phyloP scores from a whole-genome alignment of 1,284 basidiomycete genomes.

The Vanrija sp. region DNA sequence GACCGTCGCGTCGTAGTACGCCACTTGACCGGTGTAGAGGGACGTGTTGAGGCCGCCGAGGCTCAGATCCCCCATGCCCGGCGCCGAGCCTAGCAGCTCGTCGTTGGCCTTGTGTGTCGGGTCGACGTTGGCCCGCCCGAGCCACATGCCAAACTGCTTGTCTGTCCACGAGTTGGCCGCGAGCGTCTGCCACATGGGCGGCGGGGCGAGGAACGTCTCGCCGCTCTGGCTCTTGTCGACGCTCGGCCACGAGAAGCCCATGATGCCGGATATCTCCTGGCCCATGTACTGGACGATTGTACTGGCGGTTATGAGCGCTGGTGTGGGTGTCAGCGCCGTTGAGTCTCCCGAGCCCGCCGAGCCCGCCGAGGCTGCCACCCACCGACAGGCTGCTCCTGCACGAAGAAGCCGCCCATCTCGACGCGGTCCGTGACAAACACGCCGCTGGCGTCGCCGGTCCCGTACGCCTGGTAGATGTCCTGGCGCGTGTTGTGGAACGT shows the following conservation, averaged over 20 bases:
- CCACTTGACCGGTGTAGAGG: background rate
- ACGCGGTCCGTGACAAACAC: conserved; percentile 63
- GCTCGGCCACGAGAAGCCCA: conserved; percentile 44
- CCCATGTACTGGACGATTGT: background rate
- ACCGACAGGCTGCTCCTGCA: conserved; percentile 60
- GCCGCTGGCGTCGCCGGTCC: conserved; percentile 68
- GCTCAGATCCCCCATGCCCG: background rate
- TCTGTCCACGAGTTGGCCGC: conserved; percentile 57
- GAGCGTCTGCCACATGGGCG: conserved; percentile 53
- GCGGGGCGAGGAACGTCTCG: conserved; percentile 1
- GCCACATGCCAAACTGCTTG: conserved; percentile 70
- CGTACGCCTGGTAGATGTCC: conserved; percentile 68
- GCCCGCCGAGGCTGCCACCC: background rate
- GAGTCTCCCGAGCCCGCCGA: too few relatives aligned
- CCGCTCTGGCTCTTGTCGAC: background rate
- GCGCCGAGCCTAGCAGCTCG: background rate
- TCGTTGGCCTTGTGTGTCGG: background rate
- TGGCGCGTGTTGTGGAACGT: conserved; percentile 17
- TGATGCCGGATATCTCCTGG: conserved; percentile 37
- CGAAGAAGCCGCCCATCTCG: conserved; percentile 69
- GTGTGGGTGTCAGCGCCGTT: background rate
- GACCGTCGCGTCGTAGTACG: background rate
- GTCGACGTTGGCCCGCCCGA: conserved; percentile 54
- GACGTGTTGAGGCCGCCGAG: background rate
- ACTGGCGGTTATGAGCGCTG: too few relatives aligned